phyloP scores from a whole-genome alignment of 495 filamentous ascomycete species.

The Hyaloscypha finlandica region DNA sequence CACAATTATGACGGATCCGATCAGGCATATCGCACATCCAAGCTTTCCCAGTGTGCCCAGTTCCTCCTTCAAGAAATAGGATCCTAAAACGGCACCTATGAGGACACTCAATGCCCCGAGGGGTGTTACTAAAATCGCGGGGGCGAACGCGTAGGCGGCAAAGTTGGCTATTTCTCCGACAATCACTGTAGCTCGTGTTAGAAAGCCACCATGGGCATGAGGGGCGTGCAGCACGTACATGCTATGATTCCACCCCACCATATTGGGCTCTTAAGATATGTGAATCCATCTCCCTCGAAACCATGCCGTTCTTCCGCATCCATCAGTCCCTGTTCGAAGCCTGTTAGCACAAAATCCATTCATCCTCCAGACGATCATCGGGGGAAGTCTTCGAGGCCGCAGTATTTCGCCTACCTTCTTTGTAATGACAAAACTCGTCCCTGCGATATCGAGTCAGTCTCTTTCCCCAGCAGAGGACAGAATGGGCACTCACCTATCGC shows the following conservation, averaged over 20 bases:
- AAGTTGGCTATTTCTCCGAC: conserved; percentile 94
- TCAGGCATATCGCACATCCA: conserved; percentile 93
- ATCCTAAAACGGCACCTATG: conserved; percentile 91
- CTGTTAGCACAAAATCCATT: neutral
- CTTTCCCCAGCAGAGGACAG: neutral
- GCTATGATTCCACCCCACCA: conserved; percentile 96
- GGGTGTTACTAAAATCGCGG: conserved; percentile 94
- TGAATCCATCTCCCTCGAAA: conserved; percentile 95
- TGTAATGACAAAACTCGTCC: conserved; percentile 50
- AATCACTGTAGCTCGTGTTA: conserved; percentile 55
- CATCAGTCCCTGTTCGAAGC: conserved; percentile 69
- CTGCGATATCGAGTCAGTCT: conserved; percentile 15
- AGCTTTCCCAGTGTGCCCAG: conserved; percentile 88
- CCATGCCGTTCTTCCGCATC: conserved; percentile 88
- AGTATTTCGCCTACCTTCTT: conserved; percentile 31
- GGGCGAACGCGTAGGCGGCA: conserved; percentile 95
- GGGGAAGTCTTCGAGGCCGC: neutral
- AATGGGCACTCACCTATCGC: conserved; percentile 61
- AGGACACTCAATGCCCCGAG: conserved; percentile 90
- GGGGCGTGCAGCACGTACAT: conserved; percentile 53
- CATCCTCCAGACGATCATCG: neutral
- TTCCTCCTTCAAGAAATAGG: conserved; percentile 89
- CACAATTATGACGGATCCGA: conserved; percentile 96
- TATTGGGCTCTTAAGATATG: conserved; percentile 86
- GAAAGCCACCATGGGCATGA: conserved; percentile 17